Base-by-base conservation (phyloP, 73 alveolate genomes). In the Stentor coeruleus region DNA sequence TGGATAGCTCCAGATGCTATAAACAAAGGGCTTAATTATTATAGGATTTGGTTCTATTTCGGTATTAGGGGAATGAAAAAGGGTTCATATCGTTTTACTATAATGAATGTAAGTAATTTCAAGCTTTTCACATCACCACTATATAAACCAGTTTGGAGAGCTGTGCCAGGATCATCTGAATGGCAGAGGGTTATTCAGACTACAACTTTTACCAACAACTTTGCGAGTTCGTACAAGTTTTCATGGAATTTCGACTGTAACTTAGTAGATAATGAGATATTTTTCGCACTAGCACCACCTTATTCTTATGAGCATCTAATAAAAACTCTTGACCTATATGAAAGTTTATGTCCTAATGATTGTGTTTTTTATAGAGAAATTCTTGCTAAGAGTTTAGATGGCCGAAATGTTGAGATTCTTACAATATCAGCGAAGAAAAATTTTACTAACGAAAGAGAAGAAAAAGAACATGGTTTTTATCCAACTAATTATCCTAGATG, bases 21-120 rank as follows among this genome's bases (percentile, higher is more conserved):
- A 75, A 30, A 20, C 6, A 75, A n/a, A 35, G 72, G 83, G 33
- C 30, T 36, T 15, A 75, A 75, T 37, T 26, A 20, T 75, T 39
- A 75, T 81, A 58, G 87, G 72, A 77, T 91, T 39, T 91, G 96
- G 96, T 91, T 91, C 60, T 85, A 85, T 80, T 91, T 91, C 84
- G 66, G 84, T 26, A 89, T 91, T 6, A 58, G 74, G 35, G 94
- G 94, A 3, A 88, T 82, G 14, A 40, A 59, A 58, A 88, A 89
- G 31, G 92, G 91, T 15, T 86, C 74, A 35, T 59, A 81, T 1
- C 58, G 82, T 1, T 77, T 91, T 41, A 81, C 86, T 0, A 76
- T 91, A 14, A 81, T 84, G 79, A 84, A 88, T 58, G 75, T 91
- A 92, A 88, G 89, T 66, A 11, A 11, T 33, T 77, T 59, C n/a